phyloP scores from a whole-genome alignment of 192 early-diverging fungal genomes.

The Piromyces sp. region DNA sequence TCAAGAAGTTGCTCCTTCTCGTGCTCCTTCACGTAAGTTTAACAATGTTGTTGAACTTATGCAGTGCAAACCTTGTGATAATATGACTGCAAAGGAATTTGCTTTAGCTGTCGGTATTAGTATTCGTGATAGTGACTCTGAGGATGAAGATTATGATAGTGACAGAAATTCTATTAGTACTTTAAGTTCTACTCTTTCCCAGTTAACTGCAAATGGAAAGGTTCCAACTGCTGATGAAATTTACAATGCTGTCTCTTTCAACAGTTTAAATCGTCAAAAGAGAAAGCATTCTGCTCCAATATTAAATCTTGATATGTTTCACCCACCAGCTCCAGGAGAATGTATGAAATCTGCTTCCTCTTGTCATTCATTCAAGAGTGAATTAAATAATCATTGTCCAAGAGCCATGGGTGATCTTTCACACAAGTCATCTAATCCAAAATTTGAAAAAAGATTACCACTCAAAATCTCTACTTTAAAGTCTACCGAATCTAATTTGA shows the following conservation, averaged over 20 bases:
- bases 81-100: background rate
- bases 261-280: background rate
- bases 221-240: background rate
- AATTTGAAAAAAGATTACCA: background rate
- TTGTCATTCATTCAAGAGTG: background rate
- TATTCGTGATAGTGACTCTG: background rate
- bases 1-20: background rate
- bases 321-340: background rate
- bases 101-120: background rate
- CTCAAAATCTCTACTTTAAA: background rate
- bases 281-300: background rate
- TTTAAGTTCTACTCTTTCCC: background rate
- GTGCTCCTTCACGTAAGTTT: background rate
- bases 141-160: background rate
- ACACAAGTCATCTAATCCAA: background rate
- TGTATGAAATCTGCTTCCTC: background rate
- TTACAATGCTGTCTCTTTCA: background rate
- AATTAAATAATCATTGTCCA: background rate
- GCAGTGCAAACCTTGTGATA: background rate
- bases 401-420: background rate
- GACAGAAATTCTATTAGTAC: background rate
- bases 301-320: background rate
- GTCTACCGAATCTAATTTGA: background rate
- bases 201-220: background rate
- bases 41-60: background rate